Evolutionary conservation across 106 monocot species (phyloP), one percentile per base, ranked within the genome.

Genomic region (Xerophyta viscosa): DNA sequence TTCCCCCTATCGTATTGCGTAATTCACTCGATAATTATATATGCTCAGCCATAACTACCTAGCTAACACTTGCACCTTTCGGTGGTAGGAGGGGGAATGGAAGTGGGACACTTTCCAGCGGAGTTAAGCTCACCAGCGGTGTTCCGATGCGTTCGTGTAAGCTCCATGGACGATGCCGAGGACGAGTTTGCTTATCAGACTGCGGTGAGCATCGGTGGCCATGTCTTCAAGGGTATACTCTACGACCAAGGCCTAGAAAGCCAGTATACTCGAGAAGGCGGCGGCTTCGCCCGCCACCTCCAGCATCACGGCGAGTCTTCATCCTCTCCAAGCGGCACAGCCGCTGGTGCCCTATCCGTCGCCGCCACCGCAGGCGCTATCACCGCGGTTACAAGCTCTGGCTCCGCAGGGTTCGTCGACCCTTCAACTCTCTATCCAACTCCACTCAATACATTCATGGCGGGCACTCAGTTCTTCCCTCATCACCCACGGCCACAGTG

Each of bases 131-230:
- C 82, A 1, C 69, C 71, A 52, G 86, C 86, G 23, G 76, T 92
- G 58, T 86, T 92, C 73, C 71, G 92, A n/a, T 92, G 92, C 65
- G 86, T 92, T 27, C 54, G 76, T 13, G 79, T 94, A 44, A 79
- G 80, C 45, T 68, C 80, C 37, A 46, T 94, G 61, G 93, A 84
- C 54, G 93, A 88, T 21, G 67, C 68, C 2, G 93, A 94, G 20
- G 93, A 84, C 30, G 84, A 94, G 72, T 51, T 70, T 33, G 93
- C 93, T 1, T 94, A 94, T 48, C 93, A 94, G 75, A 88, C 93
- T 31, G 77, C 80, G 19, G 75, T 94, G 11, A 94, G 69, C 70
- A 88, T 94, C 50, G 77, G 81, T 0, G 88, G 93, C 0, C 93
- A 88, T 31, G 59, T 88, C 6, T 94, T 94, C 64, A 80, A 75